A percentile compares a stretch with the other conserved stretches of the same genome.
Evolutionary conservation across 768 basidiomycete species (phyloP).

Genomic region (Suillus brevipes): DNA sequence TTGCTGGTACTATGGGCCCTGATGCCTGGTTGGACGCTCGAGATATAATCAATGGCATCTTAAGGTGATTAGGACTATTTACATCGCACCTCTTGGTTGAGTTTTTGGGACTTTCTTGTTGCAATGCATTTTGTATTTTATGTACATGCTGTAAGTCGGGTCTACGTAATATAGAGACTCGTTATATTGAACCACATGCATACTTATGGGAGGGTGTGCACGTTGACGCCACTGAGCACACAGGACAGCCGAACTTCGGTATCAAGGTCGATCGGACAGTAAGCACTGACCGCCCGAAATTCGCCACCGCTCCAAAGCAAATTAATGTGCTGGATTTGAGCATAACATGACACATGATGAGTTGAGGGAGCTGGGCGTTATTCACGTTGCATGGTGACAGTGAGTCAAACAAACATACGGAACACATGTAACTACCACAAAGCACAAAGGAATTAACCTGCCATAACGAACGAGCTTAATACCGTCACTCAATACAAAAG

Average conservation of each 20-base stretch:
- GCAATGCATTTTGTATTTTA: constrained; percentile 1
- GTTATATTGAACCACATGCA: neutral
- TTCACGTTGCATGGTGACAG: neutral
- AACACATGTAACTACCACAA: neutral
- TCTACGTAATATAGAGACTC: neutral
- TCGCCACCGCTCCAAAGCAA: neutral
- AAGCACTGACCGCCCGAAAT: neutral
- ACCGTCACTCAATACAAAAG: neutral
- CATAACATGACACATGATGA: neutral
- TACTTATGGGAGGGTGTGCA: neutral
- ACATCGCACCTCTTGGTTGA: neutral
- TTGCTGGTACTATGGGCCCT: constrained; percentile 15
- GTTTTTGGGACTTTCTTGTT: neutral
- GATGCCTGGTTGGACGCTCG: constrained; percentile 21
- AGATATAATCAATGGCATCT: constrained; percentile 7
- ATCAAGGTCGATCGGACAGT: neutral
- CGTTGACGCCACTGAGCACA: neutral
- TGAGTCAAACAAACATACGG: neutral
- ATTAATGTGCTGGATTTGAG: no score
- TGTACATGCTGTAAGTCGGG: neutral
- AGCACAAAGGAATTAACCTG: neutral
- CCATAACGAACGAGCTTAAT: neutral
- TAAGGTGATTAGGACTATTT: neutral
- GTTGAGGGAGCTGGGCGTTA: no score
- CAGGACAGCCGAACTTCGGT: neutral